Evolutionary conservation across 2,329 filamentous ascomycete genomes (phyloP).

Genomic region (Fusarium algeriense): DNA sequence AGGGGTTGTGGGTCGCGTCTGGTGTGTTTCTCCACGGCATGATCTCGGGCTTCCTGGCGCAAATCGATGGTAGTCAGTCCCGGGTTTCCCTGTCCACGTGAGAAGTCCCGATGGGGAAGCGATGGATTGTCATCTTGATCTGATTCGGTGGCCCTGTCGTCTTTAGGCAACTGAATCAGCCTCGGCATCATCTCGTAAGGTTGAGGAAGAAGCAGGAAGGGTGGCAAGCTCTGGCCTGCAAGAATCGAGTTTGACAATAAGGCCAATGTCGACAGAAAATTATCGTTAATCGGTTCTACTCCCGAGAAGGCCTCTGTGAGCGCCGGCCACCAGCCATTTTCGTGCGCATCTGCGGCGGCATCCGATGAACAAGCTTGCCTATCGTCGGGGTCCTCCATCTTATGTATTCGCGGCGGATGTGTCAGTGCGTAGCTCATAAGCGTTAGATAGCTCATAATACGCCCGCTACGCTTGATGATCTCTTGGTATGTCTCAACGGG

Average conservation of each 20-base stretch:
- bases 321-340: not conserved
- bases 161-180: not conserved
- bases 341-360: not conserved
- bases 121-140: not conserved
- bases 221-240: not conserved
- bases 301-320: not conserved
- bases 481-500: not conserved
- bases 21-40: not conserved
- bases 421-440: not conserved
- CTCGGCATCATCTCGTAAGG: not conserved
- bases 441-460: not conserved
- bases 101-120: not conserved
- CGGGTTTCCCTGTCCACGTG: not conserved
- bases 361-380: not conserved
- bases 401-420: not conserved
- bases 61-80: not conserved
- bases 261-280: not conserved
- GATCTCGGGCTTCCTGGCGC: not conserved
- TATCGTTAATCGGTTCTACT: not conserved
- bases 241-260: not conserved
- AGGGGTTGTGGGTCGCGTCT: not conserved
- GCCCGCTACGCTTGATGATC: not conserved
- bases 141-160: not conserved
- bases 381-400: not conserved
- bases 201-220: not conserved